Percentiles rank a stretch among this genome's conserved stretches.
phyloP scores from a whole-genome alignment of 73 alveolate species.

The Tetrahymena borealis region DNA sequence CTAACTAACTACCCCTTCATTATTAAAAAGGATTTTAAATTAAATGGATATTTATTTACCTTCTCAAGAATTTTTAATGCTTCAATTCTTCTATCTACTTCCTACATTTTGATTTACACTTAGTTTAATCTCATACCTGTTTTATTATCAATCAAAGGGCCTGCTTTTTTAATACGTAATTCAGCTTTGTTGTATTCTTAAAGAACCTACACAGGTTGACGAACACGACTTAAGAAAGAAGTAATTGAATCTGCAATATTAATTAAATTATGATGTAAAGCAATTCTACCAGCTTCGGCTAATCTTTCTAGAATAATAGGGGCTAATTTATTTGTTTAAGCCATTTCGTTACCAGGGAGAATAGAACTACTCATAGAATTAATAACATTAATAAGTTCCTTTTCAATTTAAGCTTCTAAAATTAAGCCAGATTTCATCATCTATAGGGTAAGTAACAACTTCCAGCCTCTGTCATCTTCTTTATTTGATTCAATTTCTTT shows the following conservation, averaged over 20 bases:
- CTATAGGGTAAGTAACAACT: slow-evolving; percentile 76
- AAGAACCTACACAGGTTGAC: slow-evolving; percentile 73
- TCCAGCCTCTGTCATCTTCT: slow-evolving; percentile 77
- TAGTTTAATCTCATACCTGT: slow-evolving; percentile 83
- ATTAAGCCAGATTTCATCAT: slow-evolving; percentile 89
- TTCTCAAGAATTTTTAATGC: slow-evolving; percentile 91
- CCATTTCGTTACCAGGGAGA: slow-evolving; percentile 63
- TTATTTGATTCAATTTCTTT: slow-evolving; percentile 91
- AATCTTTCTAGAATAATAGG: slow-evolving; percentile 66
- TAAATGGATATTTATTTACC: too few relatives aligned
- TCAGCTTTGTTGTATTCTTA: slow-evolving; percentile 83
- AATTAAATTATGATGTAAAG: slow-evolving; percentile 67
- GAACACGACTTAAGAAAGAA: slow-evolving; percentile 52
- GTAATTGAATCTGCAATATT: slow-evolving; percentile 68
- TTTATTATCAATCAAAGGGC: slow-evolving; percentile 61
- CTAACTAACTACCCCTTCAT: too few relatives aligned
- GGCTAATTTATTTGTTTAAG: slow-evolving; percentile 51
- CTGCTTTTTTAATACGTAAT: slow-evolving; percentile 60
- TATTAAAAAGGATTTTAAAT: too few relatives aligned
- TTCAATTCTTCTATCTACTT: slow-evolving; percentile 90
- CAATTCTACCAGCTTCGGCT: slow-evolving; percentile 87
- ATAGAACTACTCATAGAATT: slow-evolving; percentile 87
- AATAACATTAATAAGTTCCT: slow-evolving; percentile 88
- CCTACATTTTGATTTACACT: slow-evolving; percentile 62
- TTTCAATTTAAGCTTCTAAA: slow-evolving; percentile 94